A percentile compares a stretch with the other conserved stretches of the same genome.
phyloP scores from a whole-genome alignment of 495 filamentous ascomycete genomes.

The Penicillium nucicola region DNA sequence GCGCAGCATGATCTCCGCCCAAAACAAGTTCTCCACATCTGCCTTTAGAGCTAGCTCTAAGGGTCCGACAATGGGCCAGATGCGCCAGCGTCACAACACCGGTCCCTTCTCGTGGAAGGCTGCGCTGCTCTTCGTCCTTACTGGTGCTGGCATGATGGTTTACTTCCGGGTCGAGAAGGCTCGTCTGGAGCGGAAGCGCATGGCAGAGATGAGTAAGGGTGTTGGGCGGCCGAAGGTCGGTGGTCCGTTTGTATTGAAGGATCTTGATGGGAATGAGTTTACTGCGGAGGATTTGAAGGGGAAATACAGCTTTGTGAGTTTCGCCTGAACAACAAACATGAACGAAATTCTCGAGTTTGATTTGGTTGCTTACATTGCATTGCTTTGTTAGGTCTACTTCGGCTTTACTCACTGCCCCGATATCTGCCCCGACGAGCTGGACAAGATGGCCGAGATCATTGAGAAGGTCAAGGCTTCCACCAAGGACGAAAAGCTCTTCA shows the following conservation, averaged over 20 bases:
- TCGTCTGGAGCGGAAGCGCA: conserved; percentile 77
- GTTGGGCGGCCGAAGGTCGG: conserved; percentile 91
- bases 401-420: conserved; percentile 98
- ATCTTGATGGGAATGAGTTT: conserved; percentile 74
- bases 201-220: conserved; percentile 89
- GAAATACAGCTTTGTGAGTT: conserved; percentile 68
- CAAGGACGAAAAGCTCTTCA: conserved; percentile 47
- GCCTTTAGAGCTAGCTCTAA: conserved; percentile 18
- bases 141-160: conserved; percentile 71
- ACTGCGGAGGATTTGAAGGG: conserved; percentile 79
- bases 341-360: too few species aligned
- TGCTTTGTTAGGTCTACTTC: conserved; percentile 71
- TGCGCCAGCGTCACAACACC: conserved; percentile 38
- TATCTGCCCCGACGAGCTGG: conserved; percentile 97
- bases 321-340: not conserved
- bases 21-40: conserved; percentile 33
- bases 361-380: not conserved
- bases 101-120: conserved; percentile 87
- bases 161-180: conserved; percentile 93
- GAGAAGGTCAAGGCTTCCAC: conserved; percentile 65
- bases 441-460: conserved; percentile 95
- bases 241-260: conserved; percentile 75
- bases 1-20: conserved; percentile 10
- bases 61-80: conserved; percentile 42
- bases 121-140: conserved; percentile 77